Evolutionary conservation across 352 stramenopile genomes (phyloP), one percentile per base, ranked within the genome.

Genomic region (Globisporangium paddicum): DNA sequence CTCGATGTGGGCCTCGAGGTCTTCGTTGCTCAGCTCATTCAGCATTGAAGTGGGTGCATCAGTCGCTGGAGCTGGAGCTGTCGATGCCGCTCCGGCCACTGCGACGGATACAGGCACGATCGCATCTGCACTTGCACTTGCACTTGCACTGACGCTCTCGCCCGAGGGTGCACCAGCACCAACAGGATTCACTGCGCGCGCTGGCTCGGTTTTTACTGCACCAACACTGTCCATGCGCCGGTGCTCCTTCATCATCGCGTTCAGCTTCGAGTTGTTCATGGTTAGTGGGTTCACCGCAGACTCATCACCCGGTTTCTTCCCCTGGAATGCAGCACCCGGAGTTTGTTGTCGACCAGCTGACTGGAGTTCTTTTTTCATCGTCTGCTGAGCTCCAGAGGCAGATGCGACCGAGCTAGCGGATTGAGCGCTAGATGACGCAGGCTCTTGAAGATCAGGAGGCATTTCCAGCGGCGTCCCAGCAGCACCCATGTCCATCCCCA

Each of bases 1-100:
- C 13, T 96, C 75, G 52, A 98, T 92, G 71, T 99, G 96, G 30
- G 73, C 88, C 72, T 98, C 83, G 52, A 99, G 89, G 64, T 99
- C 82, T 18, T 96, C 84, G 50, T 98, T 88, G 34, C 91, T 98
- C 54, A 99, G 62, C 52, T 94, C 82, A 48, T 84, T 92, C 41
- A 96, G 69, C 78, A 96, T 91, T 38, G 82, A 96, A 48, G 88
- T 93, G 1, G 85, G 82, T 7, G 81, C 75, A 30, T 90, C 81
- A 2, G 74, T 51, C 10, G 52, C 60, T 46, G 58, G 49, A 21
- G 74, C 60, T 21, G 73, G 61, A n/a, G 69, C 56, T 65, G 72
- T 67, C n/a, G 67, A 41, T 21, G 69, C 72, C 49, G 56, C 67
- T 5, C 69, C 69, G 28, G 67, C 23, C 16, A 37, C 51, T 41